Evolutionary conservation across 2,329 filamentous ascomycete genomes (phyloP).

Genomic region (Coniella lustricola): DNA sequence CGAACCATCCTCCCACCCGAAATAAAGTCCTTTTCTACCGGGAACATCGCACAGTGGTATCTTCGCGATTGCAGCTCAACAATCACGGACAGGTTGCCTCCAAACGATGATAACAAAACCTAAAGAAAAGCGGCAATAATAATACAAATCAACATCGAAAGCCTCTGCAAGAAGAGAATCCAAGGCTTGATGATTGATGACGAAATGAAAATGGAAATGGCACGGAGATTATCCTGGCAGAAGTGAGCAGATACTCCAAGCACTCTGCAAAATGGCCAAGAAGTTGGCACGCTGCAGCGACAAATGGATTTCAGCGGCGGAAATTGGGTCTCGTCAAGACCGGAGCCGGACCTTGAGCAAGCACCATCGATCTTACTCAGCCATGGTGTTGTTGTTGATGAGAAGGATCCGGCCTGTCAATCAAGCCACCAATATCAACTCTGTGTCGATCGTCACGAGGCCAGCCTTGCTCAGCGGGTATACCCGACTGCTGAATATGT

Average conservation of each 20-base stretch:
- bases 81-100: constrained; percentile 7
- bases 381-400: constrained; percentile 20
- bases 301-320: neutral
- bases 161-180: too few species aligned
- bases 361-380: constrained; percentile 3
- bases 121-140: neutral
- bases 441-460: constrained; percentile 45
- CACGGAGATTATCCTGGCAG: too few species aligned
- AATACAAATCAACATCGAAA: neutral
- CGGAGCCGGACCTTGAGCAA: neutral
- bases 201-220: neutral
- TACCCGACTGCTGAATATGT: constrained; percentile 18
- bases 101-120: neutral
- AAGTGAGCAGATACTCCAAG: too few species aligned
- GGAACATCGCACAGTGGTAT: constrained; percentile 20
- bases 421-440: constrained; percentile 55
- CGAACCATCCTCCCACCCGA: constrained; percentile 1
- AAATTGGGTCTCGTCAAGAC: neutral
- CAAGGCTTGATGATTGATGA: too few species aligned
- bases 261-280: too few species aligned
- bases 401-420: constrained; percentile 47
- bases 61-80: constrained; percentile 17
- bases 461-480: constrained; percentile 21
- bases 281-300: neutral
- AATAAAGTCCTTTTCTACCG: constrained; percentile 1